phyloP scores from a whole-genome alignment of 306 rosid species.

The Myrica gale region DNA sequence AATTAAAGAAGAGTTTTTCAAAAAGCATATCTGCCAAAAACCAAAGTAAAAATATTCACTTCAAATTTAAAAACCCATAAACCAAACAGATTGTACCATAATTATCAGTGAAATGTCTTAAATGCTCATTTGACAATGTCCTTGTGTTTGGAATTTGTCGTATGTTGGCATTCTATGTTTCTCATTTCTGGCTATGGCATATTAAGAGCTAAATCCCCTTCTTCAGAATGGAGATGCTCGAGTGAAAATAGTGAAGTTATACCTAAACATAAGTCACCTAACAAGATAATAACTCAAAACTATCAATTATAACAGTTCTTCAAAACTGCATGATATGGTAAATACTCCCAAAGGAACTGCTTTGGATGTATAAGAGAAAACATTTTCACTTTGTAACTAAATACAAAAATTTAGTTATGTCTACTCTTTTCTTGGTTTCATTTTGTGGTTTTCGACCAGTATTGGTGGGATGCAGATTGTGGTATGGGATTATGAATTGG shows the following conservation, averaged over 20 bases:
- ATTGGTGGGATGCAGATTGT: background rate
- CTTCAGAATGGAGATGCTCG: background rate
- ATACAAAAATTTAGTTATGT: background rate
- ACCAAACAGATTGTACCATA: too few relatives aligned
- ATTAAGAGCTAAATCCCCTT: slow-evolving; percentile 2
- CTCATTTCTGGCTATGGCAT: background rate
- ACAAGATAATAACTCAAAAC: background rate
- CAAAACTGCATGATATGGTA: background rate
- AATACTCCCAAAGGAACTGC: background rate
- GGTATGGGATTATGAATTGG: too few relatives aligned
- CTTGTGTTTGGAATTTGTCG: background rate
- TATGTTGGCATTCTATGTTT: slow-evolving; percentile 9
- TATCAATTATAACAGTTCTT: background rate
- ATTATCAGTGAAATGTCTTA: too few relatives aligned
- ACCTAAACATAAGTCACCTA: background rate
- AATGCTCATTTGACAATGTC: too few relatives aligned
- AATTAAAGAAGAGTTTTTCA: too few relatives aligned
- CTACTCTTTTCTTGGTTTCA: slow-evolving; percentile 17
- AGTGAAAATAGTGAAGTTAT: background rate
- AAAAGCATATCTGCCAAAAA: too few relatives aligned
- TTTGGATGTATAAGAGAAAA: too few relatives aligned
- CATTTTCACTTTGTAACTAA: background rate
- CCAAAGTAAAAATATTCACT: too few relatives aligned
- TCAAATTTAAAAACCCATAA: too few relatives aligned
- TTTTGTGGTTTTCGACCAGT: background rate